These are phyloP conservation scores for Coemansia sp. DNA, from an alignment of 192 early-diverging fungal species.

Conservation along the genomic window DNA sequence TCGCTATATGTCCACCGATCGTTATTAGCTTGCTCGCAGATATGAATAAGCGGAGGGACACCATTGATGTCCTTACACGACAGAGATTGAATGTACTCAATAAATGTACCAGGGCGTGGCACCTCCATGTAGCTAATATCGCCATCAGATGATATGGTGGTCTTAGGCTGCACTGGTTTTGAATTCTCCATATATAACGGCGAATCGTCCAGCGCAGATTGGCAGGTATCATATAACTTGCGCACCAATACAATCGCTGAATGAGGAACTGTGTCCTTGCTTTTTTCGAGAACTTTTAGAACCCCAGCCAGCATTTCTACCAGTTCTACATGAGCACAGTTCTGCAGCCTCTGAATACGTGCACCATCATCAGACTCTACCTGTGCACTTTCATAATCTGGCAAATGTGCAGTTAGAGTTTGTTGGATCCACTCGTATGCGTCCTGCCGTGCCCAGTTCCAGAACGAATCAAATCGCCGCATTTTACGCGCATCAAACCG, in stretches of 20 bases:
- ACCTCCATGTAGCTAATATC: conserved; percentile 77
- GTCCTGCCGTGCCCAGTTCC: conserved; percentile 82
- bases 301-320: conserved; percentile 77
- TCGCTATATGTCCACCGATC: conserved; percentile 68
- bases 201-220: conserved; percentile 59
- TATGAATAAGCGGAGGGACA: conserved; percentile 30
- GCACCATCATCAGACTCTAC: conserved; percentile 62
- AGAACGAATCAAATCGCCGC: conserved; percentile 88
- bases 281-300: conserved; percentile 62
- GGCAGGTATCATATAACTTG: conserved; percentile 73
- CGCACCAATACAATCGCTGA: conserved; percentile 53
- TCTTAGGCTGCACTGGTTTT: conserved; percentile 72
- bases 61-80: conserved; percentile 56
- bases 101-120: conserved; percentile 78
- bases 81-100: conserved; percentile 61
- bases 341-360: conserved; percentile 62
- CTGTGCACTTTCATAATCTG: conserved; percentile 63
- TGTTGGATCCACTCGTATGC: conserved; percentile 66
- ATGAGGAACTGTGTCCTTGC: conserved; percentile 63
- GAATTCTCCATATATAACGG: conserved; percentile 85
- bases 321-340: conserved; percentile 70
- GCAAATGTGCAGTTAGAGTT: conserved; percentile 62
- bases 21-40: neutral
- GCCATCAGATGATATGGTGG: conserved; percentile 69
- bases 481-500: conserved; percentile 77